Evolutionary conservation across 2,329 filamentous ascomycete genomes (phyloP), one percentile per base, ranked within the genome.

Genomic region (Neophaeococcomyces aloes): DNA sequence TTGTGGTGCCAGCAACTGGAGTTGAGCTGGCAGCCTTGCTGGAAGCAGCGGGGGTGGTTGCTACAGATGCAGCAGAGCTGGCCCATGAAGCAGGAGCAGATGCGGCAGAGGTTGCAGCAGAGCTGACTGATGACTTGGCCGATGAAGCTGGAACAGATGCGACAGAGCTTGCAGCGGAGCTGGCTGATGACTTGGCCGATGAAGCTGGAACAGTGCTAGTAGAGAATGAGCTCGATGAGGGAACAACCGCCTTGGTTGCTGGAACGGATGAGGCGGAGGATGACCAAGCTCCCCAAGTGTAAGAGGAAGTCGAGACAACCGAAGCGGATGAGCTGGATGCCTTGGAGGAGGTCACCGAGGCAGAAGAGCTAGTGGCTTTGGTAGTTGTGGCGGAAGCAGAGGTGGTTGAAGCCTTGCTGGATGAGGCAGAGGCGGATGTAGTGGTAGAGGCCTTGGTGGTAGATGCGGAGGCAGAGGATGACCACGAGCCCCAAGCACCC

Each of bases 281-380:
- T 5, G 23, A 27, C 23, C 23, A 27, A 27, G 10, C 23, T 6
- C 5, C 23, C 32, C 31, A 41, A 7, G 38, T 40, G 10, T 50
- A 35, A 33, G 51, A 51, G 5, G 35, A 43, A 21, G 47, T 50
- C 42, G 42, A 32, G 56, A 51, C 38, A 23, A n/a, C n/a, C n/a
- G 37, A 39, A 11, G 11, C 29, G 27, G 15, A 32, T 27, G n/a
- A n/a, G n/a, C n/a, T n/a, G n/a, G n/a, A n/a, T n/a, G n/a, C n/a
- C n/a, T n/a, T n/a, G 21, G 32, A 34, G 18, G 27, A 17, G 11
- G 42, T 30, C 29, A 29, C 32, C 11, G 37, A 21, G 32, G 37
- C 18, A 13, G 18, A 37, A 4, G 35, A 27, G 42, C 31, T 44
- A 32, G 27, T 34, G 32, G 32, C 15, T 8, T 17, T 10, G 32